These are phyloP conservation scores for Quercus variabilis DNA, from an alignment of 306 rosid species.

Conservation along the genomic window DNA sequence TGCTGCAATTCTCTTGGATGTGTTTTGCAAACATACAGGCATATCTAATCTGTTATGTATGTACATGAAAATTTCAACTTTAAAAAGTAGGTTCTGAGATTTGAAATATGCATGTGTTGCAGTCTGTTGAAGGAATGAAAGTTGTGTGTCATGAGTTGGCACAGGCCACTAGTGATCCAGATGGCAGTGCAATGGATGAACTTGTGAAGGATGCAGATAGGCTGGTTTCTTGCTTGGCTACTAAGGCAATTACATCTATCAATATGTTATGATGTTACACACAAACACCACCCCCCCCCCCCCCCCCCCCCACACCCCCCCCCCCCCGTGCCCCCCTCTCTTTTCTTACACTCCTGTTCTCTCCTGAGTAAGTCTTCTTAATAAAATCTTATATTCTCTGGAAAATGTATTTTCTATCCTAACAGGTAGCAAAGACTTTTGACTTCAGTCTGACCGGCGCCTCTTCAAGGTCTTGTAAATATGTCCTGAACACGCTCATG, in stretches of 20 bases:
- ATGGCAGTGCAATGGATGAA: constrained; percentile 89
- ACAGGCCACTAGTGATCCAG: constrained; percentile 88
- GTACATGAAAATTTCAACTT: not conserved
- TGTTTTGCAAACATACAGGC: not conserved
- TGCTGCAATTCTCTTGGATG: not conserved
- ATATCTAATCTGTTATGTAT: too few relatives aligned
- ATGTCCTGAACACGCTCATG: constrained; percentile 97
- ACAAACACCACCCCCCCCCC: not conserved
- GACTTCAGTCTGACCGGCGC: constrained; percentile 97
- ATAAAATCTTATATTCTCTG: not conserved
- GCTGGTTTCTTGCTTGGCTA: constrained; percentile 91
- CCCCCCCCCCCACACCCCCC: not conserved
- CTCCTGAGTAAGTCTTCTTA: not conserved
- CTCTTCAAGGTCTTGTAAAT: constrained; percentile 96
- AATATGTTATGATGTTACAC: not conserved
- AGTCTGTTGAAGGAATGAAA: constrained; percentile 99
- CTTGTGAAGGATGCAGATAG: constrained; percentile 83
- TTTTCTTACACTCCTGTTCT: not conserved
- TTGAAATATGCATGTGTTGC: constrained; percentile 32
- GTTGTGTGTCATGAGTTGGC: constrained; percentile 96
- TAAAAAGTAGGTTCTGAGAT: constrained; percentile 10
- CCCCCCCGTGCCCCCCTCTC: not conserved
- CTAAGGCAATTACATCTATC: constrained; percentile 49
- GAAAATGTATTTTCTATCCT: constrained; percentile 4
- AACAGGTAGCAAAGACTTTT: constrained; percentile 92